phyloP scores from a whole-genome alignment of 805 yeast genomes.

The Candida ovalis region DNA sequence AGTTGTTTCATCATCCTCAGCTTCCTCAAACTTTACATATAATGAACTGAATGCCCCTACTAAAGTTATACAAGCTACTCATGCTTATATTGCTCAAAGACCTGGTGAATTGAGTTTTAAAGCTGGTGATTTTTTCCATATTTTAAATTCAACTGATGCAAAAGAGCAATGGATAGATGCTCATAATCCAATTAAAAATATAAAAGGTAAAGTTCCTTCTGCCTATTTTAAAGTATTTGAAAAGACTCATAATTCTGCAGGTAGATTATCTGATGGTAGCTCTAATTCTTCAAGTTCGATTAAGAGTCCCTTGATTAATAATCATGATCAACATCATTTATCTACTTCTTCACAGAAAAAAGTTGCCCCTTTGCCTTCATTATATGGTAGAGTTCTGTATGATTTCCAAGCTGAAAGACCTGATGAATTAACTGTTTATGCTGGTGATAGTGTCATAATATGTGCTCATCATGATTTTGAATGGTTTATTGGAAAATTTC shows the following conservation, averaged over 20 bases:
- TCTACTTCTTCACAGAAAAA: conserved; percentile 9
- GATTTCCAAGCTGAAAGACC: conserved; percentile 79
- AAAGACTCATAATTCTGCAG: conserved; percentile 44
- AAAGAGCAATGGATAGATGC: conserved; percentile 74
- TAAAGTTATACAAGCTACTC: conserved; percentile 78
- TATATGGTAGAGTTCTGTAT: conserved; percentile 83
- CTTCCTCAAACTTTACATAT: conserved; percentile 4
- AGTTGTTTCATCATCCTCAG: conserved; percentile 20
- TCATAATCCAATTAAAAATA: conserved; percentile 73
- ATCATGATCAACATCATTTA: neutral
- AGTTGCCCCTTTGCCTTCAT: conserved; percentile 26
- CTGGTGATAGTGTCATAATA: conserved; percentile 86
- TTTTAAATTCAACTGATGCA: conserved; percentile 50
- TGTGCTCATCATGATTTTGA: conserved; percentile 96
- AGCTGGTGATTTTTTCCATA: conserved; percentile 88
- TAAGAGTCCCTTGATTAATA: conserved; percentile 14
- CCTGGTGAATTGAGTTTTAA: conserved; percentile 75
- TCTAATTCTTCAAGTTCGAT: conserved; percentile 16
- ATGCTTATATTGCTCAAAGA: conserved; percentile 72
- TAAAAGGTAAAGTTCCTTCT: conserved; percentile 84
- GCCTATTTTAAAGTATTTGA: conserved; percentile 77
- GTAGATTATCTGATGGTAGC: conserved; percentile 5
- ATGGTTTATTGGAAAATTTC: conserved; percentile 98
- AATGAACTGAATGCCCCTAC: conserved; percentile 52
- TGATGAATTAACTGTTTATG: conserved; percentile 80